Evolutionary conservation across 2,329 filamentous ascomycete species (phyloP).

Genomic region (Nemania bipapillata): DNA sequence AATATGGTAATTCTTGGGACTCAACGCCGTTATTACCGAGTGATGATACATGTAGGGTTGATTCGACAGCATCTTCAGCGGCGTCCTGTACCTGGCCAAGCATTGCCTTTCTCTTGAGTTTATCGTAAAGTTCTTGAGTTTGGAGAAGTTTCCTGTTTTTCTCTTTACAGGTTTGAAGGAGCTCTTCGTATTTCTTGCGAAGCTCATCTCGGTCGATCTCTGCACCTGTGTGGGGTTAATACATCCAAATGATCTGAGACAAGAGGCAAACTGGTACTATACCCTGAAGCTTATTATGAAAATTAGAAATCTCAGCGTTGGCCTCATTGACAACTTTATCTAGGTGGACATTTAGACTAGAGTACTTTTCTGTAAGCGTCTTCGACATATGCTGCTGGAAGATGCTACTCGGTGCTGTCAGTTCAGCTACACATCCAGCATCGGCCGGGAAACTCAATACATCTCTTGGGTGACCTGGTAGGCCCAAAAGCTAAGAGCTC

Average conservation of each 20-base stretch:
- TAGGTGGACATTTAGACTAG: conserved; percentile 70
- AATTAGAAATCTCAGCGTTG: conserved; percentile 73
- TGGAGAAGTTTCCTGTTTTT: conserved; percentile 76
- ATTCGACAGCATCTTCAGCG: conserved; percentile 62
- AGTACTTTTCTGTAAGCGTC: conserved; percentile 77
- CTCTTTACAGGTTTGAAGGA: conserved; percentile 72
- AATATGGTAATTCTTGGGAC: conserved; percentile 30
- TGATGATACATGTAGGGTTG: conserved; percentile 52
- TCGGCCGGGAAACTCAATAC: conserved; percentile 60
- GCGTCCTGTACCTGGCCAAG: conserved; percentile 66
- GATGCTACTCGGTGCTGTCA: conserved; percentile 59
- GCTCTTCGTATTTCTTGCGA: conserved; percentile 76
- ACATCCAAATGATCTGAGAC: conserved; percentile 9
- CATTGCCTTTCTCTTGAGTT: conserved; percentile 66
- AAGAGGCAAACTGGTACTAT: conserved; percentile 39
- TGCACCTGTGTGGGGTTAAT: conserved; percentile 57
- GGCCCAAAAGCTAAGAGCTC: conserved; percentile 83
- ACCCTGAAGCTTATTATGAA: conserved; percentile 75
- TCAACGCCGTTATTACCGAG: conserved; percentile 27
- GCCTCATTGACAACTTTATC: conserved; percentile 80
- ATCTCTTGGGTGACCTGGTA: conserved; percentile 89
- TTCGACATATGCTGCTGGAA: conserved; percentile 82
- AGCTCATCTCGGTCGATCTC: conserved; percentile 71
- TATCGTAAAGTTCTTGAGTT: conserved; percentile 73
- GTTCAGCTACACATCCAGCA: not conserved